Evolutionary conservation across 1,284 basidiomycete genomes (phyloP).

Genomic region (Sporisorium reilianum): DNA sequence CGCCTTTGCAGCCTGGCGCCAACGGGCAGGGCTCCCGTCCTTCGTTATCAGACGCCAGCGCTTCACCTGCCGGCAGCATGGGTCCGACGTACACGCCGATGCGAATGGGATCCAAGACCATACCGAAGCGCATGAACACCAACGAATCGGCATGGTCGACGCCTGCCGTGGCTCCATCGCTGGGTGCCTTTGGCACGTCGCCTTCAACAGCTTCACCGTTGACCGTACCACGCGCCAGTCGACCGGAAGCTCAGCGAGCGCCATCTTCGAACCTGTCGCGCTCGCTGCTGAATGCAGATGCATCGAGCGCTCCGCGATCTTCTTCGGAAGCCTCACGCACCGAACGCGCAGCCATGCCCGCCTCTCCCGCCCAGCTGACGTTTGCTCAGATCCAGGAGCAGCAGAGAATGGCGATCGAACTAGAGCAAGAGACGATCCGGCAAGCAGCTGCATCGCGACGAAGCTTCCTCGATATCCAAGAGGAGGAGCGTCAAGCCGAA

Average conservation of each 20-base stretch:
- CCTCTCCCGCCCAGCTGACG: conserved; percentile 38
- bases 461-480: conserved; percentile 63
- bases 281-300: conserved; percentile 14
- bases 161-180: conserved; percentile 18
- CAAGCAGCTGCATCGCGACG: conserved; percentile 36
- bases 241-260: conserved; percentile 23
- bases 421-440: conserved; percentile 40
- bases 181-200: conserved; percentile 23
- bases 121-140: conserved; percentile 40
- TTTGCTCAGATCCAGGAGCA: conserved; percentile 66
- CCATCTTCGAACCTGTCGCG: conserved; percentile 27
- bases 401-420: conserved; percentile 46
- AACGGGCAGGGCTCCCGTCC: conserved; percentile 12
- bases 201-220: conserved; percentile 17
- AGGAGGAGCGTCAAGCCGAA: conserved; percentile 56
- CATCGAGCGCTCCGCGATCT: conserved; percentile 7
- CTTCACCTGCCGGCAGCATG: conserved; percentile 26
- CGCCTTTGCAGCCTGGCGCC: conserved; percentile 26
- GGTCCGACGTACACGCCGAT: conserved; percentile 54
- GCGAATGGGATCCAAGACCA: conserved; percentile 31
- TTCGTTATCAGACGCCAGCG: conserved; percentile 18
- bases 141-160: conserved; percentile 42
- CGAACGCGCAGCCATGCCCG: conserved; percentile 9
- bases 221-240: neutral
- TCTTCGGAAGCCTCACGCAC: conserved; percentile 11